Evolutionary conservation across 2,329 filamentous ascomycete species (phyloP).

Genomic region (Fusarium bactridioides): DNA sequence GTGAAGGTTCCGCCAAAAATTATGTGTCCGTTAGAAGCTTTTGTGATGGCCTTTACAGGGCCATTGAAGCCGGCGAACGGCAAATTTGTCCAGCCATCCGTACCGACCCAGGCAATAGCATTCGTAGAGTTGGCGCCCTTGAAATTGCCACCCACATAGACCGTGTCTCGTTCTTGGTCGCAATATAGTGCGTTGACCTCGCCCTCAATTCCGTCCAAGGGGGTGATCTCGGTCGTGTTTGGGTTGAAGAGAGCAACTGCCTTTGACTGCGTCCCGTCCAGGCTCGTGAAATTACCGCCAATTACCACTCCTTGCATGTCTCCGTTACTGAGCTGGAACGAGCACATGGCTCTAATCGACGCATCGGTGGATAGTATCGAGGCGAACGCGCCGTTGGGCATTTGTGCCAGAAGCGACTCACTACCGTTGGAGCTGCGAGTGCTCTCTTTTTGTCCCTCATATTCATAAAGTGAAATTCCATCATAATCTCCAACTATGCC

Average conservation of each 20-base stretch:
- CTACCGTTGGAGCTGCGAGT: conserved; percentile 76
- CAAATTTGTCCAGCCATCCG: conserved; percentile 76
- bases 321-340: conserved; percentile 73
- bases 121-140: conserved; percentile 83
- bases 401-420: conserved; percentile 78
- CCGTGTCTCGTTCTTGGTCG: conserved; percentile 76
- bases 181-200: conserved; percentile 85
- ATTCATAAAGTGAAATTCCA: conserved; percentile 90
- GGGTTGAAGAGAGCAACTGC: conserved; percentile 85
- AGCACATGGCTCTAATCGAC: conserved; percentile 87
- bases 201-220: conserved; percentile 83
- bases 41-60: conserved; percentile 84
- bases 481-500: conserved; percentile 90
- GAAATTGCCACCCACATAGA: conserved; percentile 92
- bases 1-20: conserved; percentile 93
- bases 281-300: conserved; percentile 93
- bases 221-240: conserved; percentile 71
- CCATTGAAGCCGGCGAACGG: conserved; percentile 96
- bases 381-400: conserved; percentile 86
- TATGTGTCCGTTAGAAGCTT: conserved; percentile 81
- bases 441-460: conserved; percentile 77
- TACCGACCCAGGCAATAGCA: conserved; percentile 80
- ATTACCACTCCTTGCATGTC: conserved; percentile 78
- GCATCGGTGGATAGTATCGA: conserved; percentile 80
- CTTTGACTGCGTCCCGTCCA: conserved; percentile 77